Percentiles rank a stretch among this genome's conserved stretches.
These are phyloP conservation scores for Narthecium ossifragum DNA, from an alignment of 106 monocot genomes.

Conservation along the genomic window DNA sequence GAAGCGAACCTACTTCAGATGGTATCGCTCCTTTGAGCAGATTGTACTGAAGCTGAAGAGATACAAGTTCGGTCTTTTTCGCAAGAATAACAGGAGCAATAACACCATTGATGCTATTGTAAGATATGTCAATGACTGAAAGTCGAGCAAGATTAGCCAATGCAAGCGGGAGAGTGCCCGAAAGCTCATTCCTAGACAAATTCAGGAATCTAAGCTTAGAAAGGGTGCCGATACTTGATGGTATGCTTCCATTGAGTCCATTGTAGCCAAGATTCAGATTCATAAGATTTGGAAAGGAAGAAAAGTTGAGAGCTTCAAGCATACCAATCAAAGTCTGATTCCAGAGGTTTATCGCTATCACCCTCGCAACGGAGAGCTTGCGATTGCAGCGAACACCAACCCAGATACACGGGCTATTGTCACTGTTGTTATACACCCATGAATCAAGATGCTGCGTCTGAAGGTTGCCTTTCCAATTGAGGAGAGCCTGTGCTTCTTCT, in stretches of 20 bases:
- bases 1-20: not conserved
- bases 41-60: not conserved
- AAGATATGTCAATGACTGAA: not conserved
- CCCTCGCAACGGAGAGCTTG: too few relatives aligned
- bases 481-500: too few relatives aligned
- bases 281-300: too few relatives aligned
- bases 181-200: not conserved
- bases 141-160: not conserved
- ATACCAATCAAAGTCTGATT: too few relatives aligned
- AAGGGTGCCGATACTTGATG: not conserved
- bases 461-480: not conserved
- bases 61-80: not conserved
- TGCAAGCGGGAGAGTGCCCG: not conserved
- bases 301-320: too few relatives aligned
- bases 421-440: too few relatives aligned
- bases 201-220: not conserved
- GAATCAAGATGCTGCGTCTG: too few relatives aligned
- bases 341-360: too few relatives aligned
- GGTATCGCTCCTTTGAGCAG: not conserved
- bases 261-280: slow-evolving; percentile 1
- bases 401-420: too few relatives aligned
- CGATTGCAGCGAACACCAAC: too few relatives aligned
- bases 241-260: not conserved
- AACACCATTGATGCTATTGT: not conserved
- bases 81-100: not conserved